phyloP scores from a whole-genome alignment of 2,329 filamentous ascomycete genomes.

The Alternaria solani region DNA sequence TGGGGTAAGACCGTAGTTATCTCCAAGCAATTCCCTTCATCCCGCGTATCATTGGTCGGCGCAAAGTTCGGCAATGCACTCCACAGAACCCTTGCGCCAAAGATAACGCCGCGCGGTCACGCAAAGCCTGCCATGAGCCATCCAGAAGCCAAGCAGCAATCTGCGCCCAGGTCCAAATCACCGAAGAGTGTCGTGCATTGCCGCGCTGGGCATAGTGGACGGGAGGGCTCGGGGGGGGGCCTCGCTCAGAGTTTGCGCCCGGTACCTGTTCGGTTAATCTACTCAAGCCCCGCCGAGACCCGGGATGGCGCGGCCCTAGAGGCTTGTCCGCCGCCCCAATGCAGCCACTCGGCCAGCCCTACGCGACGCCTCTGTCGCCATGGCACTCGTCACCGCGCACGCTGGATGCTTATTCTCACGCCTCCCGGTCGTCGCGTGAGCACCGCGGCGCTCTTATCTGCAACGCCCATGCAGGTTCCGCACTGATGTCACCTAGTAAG shows the following conservation, averaged over 20 bases:
- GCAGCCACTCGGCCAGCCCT: conserved; percentile 16
- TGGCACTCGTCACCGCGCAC: conserved; percentile 8
- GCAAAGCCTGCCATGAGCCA: neutral
- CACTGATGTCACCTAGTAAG: neutral
- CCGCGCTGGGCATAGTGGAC: conserved; percentile 18
- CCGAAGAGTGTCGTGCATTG: conserved; percentile 26
- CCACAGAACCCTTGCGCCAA: conserved; percentile 8
- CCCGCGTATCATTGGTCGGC: conserved; percentile 13
- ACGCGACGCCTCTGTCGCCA: conserved; percentile 14
- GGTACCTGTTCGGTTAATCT: conserved; percentile 26
- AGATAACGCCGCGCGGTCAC: conserved; percentile 8
- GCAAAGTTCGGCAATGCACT: conserved; percentile 20
- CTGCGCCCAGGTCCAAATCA: neutral
- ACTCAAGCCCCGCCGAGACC: conserved; percentile 29
- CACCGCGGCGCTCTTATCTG: conserved; percentile 1
- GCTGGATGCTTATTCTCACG: neutral
- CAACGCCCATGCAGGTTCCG: neutral
- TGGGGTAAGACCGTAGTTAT: conserved; percentile 3
- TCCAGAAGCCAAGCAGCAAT: conserved; percentile 1
- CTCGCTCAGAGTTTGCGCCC: conserved; percentile 13
- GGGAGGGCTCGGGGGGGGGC: conserved; percentile 22
- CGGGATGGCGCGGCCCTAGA: conserved; percentile 27
- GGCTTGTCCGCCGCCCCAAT: conserved; percentile 32
- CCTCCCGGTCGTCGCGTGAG: neutral
- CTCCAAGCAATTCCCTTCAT: neutral